phyloP scores from a whole-genome alignment of 495 filamentous ascomycete genomes.

The Mytilinidion resinicola region DNA sequence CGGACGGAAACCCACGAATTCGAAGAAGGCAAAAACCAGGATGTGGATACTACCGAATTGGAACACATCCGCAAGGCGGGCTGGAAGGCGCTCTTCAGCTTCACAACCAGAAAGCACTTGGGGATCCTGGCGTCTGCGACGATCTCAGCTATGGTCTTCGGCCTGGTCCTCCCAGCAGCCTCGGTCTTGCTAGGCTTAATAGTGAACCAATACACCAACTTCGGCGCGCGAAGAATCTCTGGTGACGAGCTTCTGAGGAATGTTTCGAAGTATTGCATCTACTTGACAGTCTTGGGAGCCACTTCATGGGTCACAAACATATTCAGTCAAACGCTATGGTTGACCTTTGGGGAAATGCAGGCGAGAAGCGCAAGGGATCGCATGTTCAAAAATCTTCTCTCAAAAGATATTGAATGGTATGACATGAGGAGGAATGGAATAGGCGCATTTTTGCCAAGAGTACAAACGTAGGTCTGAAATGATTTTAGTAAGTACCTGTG shows the following conservation, averaged over 20 bases:
- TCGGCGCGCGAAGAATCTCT: slow-evolving; percentile 50
- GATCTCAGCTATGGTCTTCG: slow-evolving; percentile 53
- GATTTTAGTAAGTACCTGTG: not conserved
- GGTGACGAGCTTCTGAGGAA: slow-evolving; percentile 47
- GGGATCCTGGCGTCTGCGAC: slow-evolving; percentile 47
- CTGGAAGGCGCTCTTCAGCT: slow-evolving; percentile 59
- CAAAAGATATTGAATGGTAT: slow-evolving; percentile 77
- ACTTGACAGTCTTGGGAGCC: slow-evolving; percentile 54
- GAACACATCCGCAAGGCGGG: slow-evolving; percentile 27
- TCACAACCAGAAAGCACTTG: slow-evolving; percentile 60
- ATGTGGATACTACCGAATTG: slow-evolving; percentile 13
- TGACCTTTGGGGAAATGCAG: slow-evolving; percentile 75
- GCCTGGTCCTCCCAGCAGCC: slow-evolving; percentile 55
- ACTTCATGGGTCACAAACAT: slow-evolving; percentile 60
- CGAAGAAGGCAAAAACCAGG: slow-evolving; percentile 16
- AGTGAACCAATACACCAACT: slow-evolving; percentile 65
- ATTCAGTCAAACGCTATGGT: slow-evolving; percentile 60
- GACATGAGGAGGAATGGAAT: slow-evolving; percentile 67
- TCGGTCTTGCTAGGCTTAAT: slow-evolving; percentile 69
- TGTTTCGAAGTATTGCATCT: slow-evolving; percentile 51
- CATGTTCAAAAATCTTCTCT: slow-evolving; percentile 61
- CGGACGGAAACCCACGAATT: slow-evolving; percentile 17
- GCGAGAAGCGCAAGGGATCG: slow-evolving; percentile 55
- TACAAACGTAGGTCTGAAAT: slow-evolving; percentile 61
- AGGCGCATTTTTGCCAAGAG: slow-evolving; percentile 58